Conservation (phyloP, 75 land plant species). For the Picea glauca region DNA sequence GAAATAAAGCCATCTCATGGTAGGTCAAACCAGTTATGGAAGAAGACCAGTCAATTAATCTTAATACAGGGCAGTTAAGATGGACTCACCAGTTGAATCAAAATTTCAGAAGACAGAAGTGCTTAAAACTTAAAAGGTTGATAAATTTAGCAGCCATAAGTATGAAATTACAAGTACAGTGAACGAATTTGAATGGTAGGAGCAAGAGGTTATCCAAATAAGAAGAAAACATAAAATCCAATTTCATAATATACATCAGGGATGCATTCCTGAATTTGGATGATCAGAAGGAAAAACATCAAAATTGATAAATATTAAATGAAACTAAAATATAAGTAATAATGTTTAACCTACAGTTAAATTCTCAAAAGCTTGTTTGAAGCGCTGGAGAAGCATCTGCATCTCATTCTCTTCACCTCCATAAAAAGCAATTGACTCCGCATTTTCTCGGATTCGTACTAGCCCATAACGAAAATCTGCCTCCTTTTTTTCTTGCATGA, state of each 20-base stretch:
- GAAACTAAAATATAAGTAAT: constrained; percentile 9
- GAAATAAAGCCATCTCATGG: neutral
- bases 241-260: too few relatives aligned
- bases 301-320: too few relatives aligned
- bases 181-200: too few relatives aligned
- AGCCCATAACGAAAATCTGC: constrained; percentile 99
- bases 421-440: constrained; percentile 99
- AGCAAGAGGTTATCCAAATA: too few relatives aligned
- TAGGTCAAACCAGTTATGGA: neutral
- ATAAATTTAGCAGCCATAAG: neutral
- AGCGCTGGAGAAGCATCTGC: constrained; percentile 81
- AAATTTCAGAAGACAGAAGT: neutral
- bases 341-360: constrained; percentile 46
- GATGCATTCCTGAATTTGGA: too few relatives aligned
- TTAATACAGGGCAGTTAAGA: neutral
- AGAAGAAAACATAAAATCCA: too few relatives aligned
- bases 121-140: neutral
- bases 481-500: constrained; percentile 96
- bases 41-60: neutral
- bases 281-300: too few relatives aligned
- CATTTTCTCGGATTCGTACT: constrained; percentile 98
- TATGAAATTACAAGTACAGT: neutral
- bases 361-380: constrained; percentile 86
- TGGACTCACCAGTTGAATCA: neutral
- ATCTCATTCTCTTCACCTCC: constrained; percentile 90